Base-by-base conservation (phyloP, 345 rosid genomes). In the Salix brachista region DNA sequence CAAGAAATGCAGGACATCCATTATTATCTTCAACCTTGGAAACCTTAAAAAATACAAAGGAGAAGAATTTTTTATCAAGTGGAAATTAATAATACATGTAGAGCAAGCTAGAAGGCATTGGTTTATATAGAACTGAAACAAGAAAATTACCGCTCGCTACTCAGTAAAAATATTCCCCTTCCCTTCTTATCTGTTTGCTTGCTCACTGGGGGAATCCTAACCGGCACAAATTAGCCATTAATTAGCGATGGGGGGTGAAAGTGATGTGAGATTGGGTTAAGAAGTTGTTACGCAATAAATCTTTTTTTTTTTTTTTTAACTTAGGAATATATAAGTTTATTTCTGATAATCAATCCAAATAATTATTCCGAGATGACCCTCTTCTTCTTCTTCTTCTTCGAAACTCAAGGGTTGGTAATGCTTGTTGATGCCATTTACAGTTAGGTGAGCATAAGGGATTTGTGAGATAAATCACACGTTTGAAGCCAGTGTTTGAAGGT, bases 1-100 rank as follows among this genome's bases (percentile, higher is more conserved):
- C 83, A 91, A 23, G 86, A 91, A 91, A 88, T 91, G 99, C 70
- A 81, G 80, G 52, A 91, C 79, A 39, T 82, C 84, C 97, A 92
- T 91, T 77, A n/a, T 61, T 77, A 17, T 61, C 21, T 50, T 61
- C 25, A 73, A 44, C 21, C 46, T 11, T 13, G 12, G 21, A 67
- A 34, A 32, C 11, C 26, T 44, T 30, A 8, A 54, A 32, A 12
- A 6, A 11, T 18, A 28, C 14, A 1, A 44, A 0, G 60, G 34
- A 50, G 34, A 28, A 10, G 30, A 11, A 25, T 42, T 54, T 60
- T 14, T 19, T 28, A 72, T 64, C 41, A 61, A 64, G 67, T 34
- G 71, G 71, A 5, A 60, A 71, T 34, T 34, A 34, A 34, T 46
- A 25, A 39, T 48, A 50, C 26, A 42, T 41, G 71, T 0, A 41